phyloP scores from a whole-genome alignment of 2,329 filamentous ascomycete genomes.

The Truncatella angustata region DNA sequence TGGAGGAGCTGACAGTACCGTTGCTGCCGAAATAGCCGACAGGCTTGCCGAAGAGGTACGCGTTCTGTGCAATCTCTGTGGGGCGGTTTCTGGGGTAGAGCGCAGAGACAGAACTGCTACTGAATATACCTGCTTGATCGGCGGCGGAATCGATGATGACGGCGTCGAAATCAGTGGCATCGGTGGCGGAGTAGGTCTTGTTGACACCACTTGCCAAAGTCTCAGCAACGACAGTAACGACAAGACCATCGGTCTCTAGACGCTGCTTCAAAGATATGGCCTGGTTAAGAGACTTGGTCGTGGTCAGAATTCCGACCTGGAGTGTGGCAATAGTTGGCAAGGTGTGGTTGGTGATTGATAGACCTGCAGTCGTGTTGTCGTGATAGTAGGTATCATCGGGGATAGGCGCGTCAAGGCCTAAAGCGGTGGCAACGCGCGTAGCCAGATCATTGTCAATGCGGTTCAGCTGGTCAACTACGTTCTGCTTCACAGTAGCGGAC shows the following conservation, averaged over 20 bases:
- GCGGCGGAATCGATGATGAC: conserved; percentile 59
- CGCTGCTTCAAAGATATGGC: conserved; percentile 48
- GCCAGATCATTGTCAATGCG: conserved; percentile 66
- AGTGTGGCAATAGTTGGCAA: conserved; percentile 62
- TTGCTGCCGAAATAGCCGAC: conserved; percentile 55
- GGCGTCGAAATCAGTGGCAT: conserved; percentile 61
- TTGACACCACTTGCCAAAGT: conserved; percentile 52
- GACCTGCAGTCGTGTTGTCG: conserved; percentile 60
- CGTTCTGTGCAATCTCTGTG: conserved; percentile 59
- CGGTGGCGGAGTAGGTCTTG: conserved; percentile 63
- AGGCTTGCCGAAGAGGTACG: conserved; percentile 69
- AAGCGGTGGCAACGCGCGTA: conserved; percentile 57
- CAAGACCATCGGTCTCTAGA: conserved; percentile 50
- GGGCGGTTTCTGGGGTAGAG: conserved; percentile 65
- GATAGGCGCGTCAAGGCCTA: conserved; percentile 57
- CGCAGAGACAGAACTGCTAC: conserved; percentile 38
- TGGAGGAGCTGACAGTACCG: conserved; percentile 37
- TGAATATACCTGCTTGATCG: conserved; percentile 46
- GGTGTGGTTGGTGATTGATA: conserved; percentile 58
- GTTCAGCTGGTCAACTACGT: conserved; percentile 69
- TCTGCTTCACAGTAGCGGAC: conserved; percentile 57
- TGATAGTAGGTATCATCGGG: conserved; percentile 67
- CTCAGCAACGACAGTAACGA: conserved; percentile 61
- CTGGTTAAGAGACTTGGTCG: conserved; percentile 42
- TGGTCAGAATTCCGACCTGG: conserved; percentile 61